These are phyloP conservation scores for Cryptomeria japonica DNA, from an alignment of 75 land plant species.

Conservation along the genomic window DNA sequence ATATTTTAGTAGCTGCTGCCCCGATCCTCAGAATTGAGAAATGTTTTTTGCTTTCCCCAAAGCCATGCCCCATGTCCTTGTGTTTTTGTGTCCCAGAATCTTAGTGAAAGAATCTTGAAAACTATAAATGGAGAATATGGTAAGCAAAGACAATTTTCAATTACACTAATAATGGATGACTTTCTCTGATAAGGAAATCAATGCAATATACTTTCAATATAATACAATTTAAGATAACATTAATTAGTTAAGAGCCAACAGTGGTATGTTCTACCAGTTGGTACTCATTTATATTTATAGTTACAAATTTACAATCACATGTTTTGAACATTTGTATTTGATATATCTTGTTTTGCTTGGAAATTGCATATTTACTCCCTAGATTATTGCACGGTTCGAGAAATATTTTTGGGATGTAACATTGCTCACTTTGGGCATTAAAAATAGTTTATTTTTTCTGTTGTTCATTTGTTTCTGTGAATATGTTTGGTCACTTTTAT, in stretches of 20 bases:
- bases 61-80: no score
- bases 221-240: not conserved
- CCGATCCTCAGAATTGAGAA: no score
- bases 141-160: not conserved
- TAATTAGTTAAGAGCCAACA: not conserved
- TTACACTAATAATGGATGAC: not conserved
- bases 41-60: no score
- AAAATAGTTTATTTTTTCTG: not conserved
- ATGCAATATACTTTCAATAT: not conserved
- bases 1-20: no score
- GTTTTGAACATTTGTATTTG: not conserved
- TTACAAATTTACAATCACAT: not conserved
- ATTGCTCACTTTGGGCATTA: not conserved
- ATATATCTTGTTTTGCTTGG: not conserved
- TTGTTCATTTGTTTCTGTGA: not conserved
- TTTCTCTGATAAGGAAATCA: not conserved
- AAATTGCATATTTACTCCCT: not conserved
- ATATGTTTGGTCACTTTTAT: not conserved
- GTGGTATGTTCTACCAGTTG: not conserved
- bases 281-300: not conserved
- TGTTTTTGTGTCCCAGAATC: no score
- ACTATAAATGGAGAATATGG: not conserved
- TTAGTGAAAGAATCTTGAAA: no score
- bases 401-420: not conserved
- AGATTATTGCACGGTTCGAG: not conserved